Evolutionary conservation across 2,329 filamentous ascomycete genomes (phyloP), one percentile per base, ranked within the genome.

Genomic region (Exutisphaerella laricina): DNA sequence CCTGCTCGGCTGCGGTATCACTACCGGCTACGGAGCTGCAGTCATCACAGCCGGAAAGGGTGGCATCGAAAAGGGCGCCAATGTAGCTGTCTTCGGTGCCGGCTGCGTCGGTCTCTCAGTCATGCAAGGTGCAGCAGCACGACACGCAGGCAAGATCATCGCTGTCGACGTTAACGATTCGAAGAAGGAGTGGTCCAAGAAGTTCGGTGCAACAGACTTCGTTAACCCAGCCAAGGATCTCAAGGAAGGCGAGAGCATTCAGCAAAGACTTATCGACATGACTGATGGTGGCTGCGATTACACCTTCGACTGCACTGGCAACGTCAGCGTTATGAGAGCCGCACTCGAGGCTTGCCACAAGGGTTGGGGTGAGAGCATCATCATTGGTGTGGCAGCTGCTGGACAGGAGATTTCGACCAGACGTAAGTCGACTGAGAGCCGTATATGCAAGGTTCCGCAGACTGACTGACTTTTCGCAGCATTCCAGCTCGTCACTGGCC

Each of bases 221-320:
- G 85, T 98, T 59, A 97, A 98, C 75, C 92, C 92, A 32, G 81
- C 77, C 46, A 83, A 90, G 68, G 58, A 62, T 39, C 58, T 74
- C 41, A 68, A 70, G 53, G 62, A 66, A 36, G 78, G 75, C 51
- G 84, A 90, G 76, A 87, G 78, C 47, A 85, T 97, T 57, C 87
- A 94, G 60, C 88, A 95, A 62, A 84, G 90, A 73, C 78, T 98
- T 53, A 80, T 97, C 56, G 90, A 97, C 70, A 88, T 97, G 84
- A 98, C 92, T 1, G 92, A 97, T 61, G 92, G 92, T 54, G 92
- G 92, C 39, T 94, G 88, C 66, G 92, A 98, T 73, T 97, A 96
- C 75, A 98, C 92, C 37, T 98, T 98, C 65, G 92, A 98, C 74
- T 97, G 92, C 77, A 98, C 92, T 5, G 92, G 92, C 47, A 97